These are phyloP conservation scores for Emericellopsis atlantica DNA, from an alignment of 2,329 filamentous ascomycete genomes.

Conservation along the genomic window DNA sequence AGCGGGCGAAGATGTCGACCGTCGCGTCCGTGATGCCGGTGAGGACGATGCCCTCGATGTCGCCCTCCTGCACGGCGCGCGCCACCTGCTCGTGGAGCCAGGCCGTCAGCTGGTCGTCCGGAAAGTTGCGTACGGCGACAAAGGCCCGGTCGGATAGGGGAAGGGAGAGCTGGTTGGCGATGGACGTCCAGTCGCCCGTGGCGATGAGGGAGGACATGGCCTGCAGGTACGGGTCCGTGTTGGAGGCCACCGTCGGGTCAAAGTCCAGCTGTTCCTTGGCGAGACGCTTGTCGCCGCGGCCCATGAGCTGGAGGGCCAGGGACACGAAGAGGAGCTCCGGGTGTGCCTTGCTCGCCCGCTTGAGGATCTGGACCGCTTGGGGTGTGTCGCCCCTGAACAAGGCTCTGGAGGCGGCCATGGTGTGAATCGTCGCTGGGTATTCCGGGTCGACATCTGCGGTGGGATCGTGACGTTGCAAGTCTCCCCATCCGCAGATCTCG, in stretches of 20 bases:
- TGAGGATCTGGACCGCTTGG: slow-evolving; percentile 57
- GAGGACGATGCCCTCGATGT: slow-evolving; percentile 66
- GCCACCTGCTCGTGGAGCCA: slow-evolving; percentile 58
- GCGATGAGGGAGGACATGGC: slow-evolving; percentile 69
- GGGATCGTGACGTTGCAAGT: slow-evolving; percentile 30
- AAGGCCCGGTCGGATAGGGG: slow-evolving; percentile 64
- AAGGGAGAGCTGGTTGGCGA: slow-evolving; percentile 61
- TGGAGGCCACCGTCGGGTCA: slow-evolving; percentile 44
- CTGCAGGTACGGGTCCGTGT: slow-evolving; percentile 66
- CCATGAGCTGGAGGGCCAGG: slow-evolving; percentile 51
- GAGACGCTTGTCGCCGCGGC: slow-evolving; percentile 30
- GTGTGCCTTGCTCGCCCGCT: slow-evolving; percentile 48
- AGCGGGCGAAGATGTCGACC: slow-evolving; percentile 64
- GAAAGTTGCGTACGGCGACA: slow-evolving; percentile 56
- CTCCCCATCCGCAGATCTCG: slow-evolving; percentile 63
- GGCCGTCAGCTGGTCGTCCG: slow-evolving; percentile 45
- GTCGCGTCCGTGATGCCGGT: slow-evolving; percentile 63
- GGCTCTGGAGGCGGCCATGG: slow-evolving; percentile 65
- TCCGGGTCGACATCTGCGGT: slow-evolving; percentile 29
- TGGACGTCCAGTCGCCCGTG: slow-evolving; percentile 62
- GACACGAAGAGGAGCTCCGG: slow-evolving; percentile 58
- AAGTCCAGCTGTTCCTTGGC: slow-evolving; percentile 41
- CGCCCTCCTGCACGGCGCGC: slow-evolving; percentile 49
- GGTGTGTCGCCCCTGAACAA: slow-evolving; percentile 60
- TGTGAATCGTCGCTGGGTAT: slow-evolving; percentile 44